Base-by-base conservation (phyloP, 352 stramenopile genomes). In the Phytopythium sindhum region DNA sequence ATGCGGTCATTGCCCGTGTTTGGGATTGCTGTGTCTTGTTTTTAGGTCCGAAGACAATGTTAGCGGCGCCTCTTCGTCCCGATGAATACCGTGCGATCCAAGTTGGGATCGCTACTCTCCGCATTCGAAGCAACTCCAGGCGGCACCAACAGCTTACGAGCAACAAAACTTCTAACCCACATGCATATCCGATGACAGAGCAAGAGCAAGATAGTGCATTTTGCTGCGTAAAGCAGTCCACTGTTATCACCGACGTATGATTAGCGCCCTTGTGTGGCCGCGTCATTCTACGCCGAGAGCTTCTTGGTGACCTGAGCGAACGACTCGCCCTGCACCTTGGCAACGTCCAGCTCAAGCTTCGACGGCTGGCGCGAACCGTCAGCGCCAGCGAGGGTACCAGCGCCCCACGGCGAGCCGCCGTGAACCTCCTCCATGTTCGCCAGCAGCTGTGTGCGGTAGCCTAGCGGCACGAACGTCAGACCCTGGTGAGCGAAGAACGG, bases 261-360 rank as follows among this genome's bases (percentile, higher is more conserved):
- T n/a, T n/a, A n/a, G n/a, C n/a, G n/a, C n/a, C n/a, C n/a, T n/a
- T n/a, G n/a, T n/a, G n/a, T n/a, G n/a, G n/a, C n/a, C n/a, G n/a
- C n/a, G n/a, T 17, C 57, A 15, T 55, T 54, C 59, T 86, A 87
- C 41, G 72, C 75, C 19, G 84, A 71, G 37, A 97, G 74, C 70
- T 94, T 94, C 76, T 89, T 90, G 65, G 81, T 74, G 15, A 95
- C 78, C 23, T 62, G 48, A 17, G 85, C 86, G 69, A 97, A 97
- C 68, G 85, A 81, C 66, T 90, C 84, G 65, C 88, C 90, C 69
- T 97, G 88, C 47, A 74, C 74, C 41, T 81, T 82, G 57, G 80
- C 84, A n/a, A 95, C 65, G 28, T 77, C 73, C 63, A 86, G 68
- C 70, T 97, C 90, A n/a, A 93, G 62, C 60, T 95, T 81, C 21